Percentiles rank a stretch among this genome's conserved stretches.
Conservation (phyloP, 768 basidiomycete genomes). For the Termitomyces eurrhizus region DNA sequence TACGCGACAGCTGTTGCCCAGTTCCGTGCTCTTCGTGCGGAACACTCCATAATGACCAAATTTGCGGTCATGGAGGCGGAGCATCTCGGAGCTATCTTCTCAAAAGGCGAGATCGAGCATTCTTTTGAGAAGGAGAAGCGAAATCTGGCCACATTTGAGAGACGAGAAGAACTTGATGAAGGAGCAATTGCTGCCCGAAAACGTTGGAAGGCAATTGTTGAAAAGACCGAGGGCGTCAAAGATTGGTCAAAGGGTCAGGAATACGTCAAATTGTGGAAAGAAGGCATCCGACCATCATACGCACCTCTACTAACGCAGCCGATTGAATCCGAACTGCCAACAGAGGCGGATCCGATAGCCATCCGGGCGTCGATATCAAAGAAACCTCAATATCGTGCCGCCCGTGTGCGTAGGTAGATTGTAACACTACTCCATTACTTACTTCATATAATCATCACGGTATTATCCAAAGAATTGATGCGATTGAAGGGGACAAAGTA, state of each 20-base stretch:
- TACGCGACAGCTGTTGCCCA: slow-evolving; percentile 79
- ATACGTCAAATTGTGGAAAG: slow-evolving; percentile 70
- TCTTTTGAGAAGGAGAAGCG: slow-evolving; percentile 60
- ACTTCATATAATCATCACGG: background rate
- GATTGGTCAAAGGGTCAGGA: slow-evolving; percentile 73
- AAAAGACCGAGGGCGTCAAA: slow-evolving; percentile 35
- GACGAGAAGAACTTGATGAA: slow-evolving; percentile 51
- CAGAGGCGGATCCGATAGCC: slow-evolving; percentile 7
- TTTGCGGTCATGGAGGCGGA: slow-evolving; percentile 82
- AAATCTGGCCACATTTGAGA: slow-evolving; percentile 56
- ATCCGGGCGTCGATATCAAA: background rate
- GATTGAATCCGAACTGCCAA: slow-evolving; percentile 7
- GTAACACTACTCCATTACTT: background rate
- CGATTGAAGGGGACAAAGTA: slow-evolving; percentile 16
- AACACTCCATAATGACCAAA: slow-evolving; percentile 71
- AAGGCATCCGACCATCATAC: slow-evolving; percentile 66
- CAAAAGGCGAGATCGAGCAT: slow-evolving; percentile 54
- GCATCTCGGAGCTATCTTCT: slow-evolving; percentile 64
- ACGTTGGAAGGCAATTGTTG: slow-evolving; percentile 71
- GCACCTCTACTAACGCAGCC: slow-evolving; percentile 49
- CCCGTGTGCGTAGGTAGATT: background rate
- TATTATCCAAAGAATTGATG: slow-evolving; percentile 3
- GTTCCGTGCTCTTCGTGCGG: slow-evolving; percentile 84
- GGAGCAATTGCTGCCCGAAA: slow-evolving; percentile 64
- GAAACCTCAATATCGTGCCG: background rate